Base-by-base conservation (phyloP, 2,329 filamentous ascomycete genomes). In the Cercospora sp. region DNA sequence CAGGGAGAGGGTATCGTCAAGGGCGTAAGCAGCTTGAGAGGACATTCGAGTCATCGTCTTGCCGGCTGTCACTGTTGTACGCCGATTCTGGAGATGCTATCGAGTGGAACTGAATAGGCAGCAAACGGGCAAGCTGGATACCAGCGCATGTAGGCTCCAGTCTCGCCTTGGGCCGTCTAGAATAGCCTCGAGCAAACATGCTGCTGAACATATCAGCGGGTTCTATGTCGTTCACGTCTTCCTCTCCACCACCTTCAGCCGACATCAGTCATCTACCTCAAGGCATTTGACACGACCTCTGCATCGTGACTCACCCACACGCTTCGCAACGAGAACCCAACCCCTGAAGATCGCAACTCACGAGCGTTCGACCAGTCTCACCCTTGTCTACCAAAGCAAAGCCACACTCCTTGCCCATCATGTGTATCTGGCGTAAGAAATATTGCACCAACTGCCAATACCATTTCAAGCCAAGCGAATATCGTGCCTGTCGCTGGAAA, bases 401-500 rank as follows among this genome's bases (percentile, higher is more conserved):
- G 18, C 45, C 24, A 24, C 1, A 51, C 10, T 2, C 9, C 4
- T 13, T 51, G 18, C 12, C 2, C 55, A 37, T 13, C 28, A 62
- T 62, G 60, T 62, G 60, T 12, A 30, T 62, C 60, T 62, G 40
- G 34, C 60, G 40, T 40, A 24, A 45, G 18, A 45, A 62, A n/a
- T 62, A 30, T 16, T 62, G 60, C 60, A 49, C 43, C 24, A 62
- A 62, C 26, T 62, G 60, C 24, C 60, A 62, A n/a, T 62, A 62
- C 8, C 60, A 62, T 10, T 62, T 62, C 18, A 43, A 26, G 34
- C 43, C 60, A 30, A 43, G 24, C 26, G 37, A 45, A 3, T 18
- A 45, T 13, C 43, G 28, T 21, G 40, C 43, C 3, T 62, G 60
- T 49, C 37, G 40, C 24, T 51, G 43, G 37, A 62, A 62, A 16